These are phyloP conservation scores for Erucastrum elatum DNA, from an alignment of 345 rosid species.

Conservation along the genomic window DNA sequence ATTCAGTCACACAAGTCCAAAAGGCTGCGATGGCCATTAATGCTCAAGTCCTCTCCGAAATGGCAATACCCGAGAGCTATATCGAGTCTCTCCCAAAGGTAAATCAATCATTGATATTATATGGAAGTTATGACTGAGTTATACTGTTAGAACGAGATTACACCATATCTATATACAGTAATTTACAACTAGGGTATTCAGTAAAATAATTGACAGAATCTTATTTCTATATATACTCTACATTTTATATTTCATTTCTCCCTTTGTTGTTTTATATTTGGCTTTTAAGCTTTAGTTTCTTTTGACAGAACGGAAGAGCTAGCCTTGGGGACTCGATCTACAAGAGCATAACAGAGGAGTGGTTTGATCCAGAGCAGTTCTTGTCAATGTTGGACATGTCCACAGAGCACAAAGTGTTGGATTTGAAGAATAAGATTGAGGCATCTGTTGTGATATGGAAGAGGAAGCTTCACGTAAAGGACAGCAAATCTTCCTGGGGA, in stretches of 20 bases:
- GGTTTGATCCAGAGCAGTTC: slow-evolving; percentile 73
- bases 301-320: slow-evolving; percentile 64
- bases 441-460: slow-evolving; percentile 87
- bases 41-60: slow-evolving; percentile 80
- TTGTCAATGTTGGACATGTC: slow-evolving; percentile 68
- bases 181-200: too few relatives aligned
- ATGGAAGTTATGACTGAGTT: too few relatives aligned
- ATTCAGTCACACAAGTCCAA: slow-evolving; percentile 76
- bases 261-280: background rate
- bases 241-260: background rate
- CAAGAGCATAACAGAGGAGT: slow-evolving; percentile 74
- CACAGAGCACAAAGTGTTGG: slow-evolving; percentile 73
- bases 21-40: slow-evolving; percentile 94
- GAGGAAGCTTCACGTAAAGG: slow-evolving; percentile 72
- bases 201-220: background rate
- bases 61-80: slow-evolving; percentile 81
- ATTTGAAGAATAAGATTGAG: slow-evolving; percentile 81
- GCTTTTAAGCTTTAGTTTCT: background rate
- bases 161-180: too few relatives aligned
- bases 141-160: too few relatives aligned
- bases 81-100: slow-evolving; percentile 81
- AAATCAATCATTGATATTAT: background rate
- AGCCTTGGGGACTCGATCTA: slow-evolving; percentile 83
- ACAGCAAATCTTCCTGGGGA: slow-evolving; percentile 80
- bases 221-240: background rate